Conservation (phyloP, 768 basidiomycete species). For the Kwoniella newhampshirensis region DNA sequence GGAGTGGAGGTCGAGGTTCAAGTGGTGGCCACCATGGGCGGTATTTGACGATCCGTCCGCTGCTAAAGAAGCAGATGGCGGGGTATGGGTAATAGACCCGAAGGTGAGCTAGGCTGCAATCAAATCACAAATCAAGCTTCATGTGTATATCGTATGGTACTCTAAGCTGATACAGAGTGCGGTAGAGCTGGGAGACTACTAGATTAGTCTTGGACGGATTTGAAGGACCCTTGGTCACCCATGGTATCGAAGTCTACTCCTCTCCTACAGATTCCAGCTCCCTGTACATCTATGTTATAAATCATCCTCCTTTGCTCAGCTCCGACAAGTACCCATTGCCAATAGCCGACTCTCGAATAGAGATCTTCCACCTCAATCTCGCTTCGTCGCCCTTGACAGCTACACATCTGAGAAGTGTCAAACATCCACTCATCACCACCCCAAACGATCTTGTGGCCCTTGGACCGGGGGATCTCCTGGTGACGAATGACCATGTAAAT, state of each 20-base stretch:
- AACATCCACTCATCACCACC: conserved; percentile 25
- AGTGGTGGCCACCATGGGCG: conserved; percentile 26
- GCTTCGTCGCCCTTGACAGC: conserved; percentile 2
- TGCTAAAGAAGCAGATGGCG: conserved; percentile 7
- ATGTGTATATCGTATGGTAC: no score
- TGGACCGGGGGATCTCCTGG: conserved; percentile 18
- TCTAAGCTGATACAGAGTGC: no score
- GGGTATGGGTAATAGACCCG: conserved; percentile 26
- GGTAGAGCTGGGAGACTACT: conserved; percentile 23
- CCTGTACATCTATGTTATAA: conserved; percentile 36
- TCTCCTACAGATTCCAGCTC: conserved; percentile 6
- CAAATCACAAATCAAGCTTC: background rate
- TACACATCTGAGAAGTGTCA: conserved; percentile 18
- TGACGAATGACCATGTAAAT: conserved; percentile 36
- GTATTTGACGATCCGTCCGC: conserved; percentile 12
- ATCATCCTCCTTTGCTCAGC: conserved; percentile 19
- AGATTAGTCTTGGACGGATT: conserved; percentile 10
- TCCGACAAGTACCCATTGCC: background rate
- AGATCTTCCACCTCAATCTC: conserved; percentile 31
- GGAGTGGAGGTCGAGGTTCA: background rate
- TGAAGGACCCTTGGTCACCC: conserved; percentile 26
- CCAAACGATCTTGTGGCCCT: conserved; percentile 33
- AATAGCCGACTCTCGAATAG: conserved; percentile 23
- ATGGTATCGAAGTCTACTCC: conserved; percentile 32
- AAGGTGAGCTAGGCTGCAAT: conserved; percentile 9